phyloP scores from a whole-genome alignment of 805 yeast genomes.

The Schwanniomyces vanrijiae region DNA sequence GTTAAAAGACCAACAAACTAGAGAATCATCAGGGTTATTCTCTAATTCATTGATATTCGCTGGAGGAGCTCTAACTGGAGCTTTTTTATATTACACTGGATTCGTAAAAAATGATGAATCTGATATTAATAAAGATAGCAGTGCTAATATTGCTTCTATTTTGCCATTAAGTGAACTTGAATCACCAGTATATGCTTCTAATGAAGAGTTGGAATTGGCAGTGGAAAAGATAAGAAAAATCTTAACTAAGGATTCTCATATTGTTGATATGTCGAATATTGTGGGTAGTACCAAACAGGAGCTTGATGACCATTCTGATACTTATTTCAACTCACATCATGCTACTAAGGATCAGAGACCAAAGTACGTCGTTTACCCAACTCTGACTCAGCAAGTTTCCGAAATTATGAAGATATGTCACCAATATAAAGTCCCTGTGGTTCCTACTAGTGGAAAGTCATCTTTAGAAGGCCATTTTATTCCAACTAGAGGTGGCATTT shows the following conservation, averaged over 20 bases:
- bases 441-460: constrained; percentile 79
- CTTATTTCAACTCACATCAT: constrained; percentile 35
- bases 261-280: constrained; percentile 49
- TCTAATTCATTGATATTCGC: not conserved
- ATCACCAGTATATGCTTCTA: constrained; percentile 46
- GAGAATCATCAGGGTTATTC: not conserved
- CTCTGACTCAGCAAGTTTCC: constrained; percentile 65
- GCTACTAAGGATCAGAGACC: constrained; percentile 27
- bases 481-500: constrained; percentile 64
- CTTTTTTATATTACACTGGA: not conserved
- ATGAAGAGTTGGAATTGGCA: constrained; percentile 46
- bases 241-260: not conserved
- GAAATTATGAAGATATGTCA: constrained; percentile 61
- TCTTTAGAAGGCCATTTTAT: constrained; percentile 81
- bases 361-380: constrained; percentile 57
- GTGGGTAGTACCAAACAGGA: constrained; percentile 45
- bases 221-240: constrained; percentile 47
- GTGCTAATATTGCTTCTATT: not conserved
- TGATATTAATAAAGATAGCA: not conserved
- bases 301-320: constrained; percentile 37
- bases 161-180: constrained; percentile 3
- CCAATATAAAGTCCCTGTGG: constrained; percentile 61
- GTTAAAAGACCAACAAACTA: not conserved
- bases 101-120: not conserved
- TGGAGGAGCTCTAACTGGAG: not conserved